These are phyloP conservation scores for Pleomassaria siparia DNA, from an alignment of 2,329 filamentous ascomycete genomes.

Conservation along the genomic window DNA sequence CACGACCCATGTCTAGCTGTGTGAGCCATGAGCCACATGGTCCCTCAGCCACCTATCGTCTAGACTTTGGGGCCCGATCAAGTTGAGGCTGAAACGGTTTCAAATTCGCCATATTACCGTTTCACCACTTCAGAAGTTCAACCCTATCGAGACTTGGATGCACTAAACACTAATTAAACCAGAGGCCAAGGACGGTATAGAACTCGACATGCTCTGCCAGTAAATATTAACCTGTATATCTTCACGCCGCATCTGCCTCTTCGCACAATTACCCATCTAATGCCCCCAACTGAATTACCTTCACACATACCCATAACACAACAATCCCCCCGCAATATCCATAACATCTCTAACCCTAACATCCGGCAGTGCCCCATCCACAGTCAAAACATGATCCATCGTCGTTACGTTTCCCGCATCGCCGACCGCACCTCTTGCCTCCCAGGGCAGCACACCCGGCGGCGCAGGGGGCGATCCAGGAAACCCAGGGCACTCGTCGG, in stretches of 20 bases:
- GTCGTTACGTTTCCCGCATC: slow-evolving; percentile 21
- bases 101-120: too few species aligned
- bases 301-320: slow-evolving; percentile 25
- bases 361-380: slow-evolving; percentile 16
- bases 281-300: too few species aligned
- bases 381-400: slow-evolving; percentile 18
- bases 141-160: background rate
- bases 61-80: background rate
- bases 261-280: too few species aligned
- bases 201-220: too few species aligned
- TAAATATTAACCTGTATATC: too few species aligned
- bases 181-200: too few species aligned
- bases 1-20: slow-evolving; percentile 1
- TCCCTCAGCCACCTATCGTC: background rate
- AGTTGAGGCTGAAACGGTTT: background rate
- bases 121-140: background rate
- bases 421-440: slow-evolving; percentile 1
- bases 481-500: slow-evolving; percentile 2
- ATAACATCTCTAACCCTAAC: slow-evolving; percentile 21
- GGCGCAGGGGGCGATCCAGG: background rate
- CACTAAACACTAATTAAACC: too few species aligned
- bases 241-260: too few species aligned
- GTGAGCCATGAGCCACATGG: slow-evolving; percentile 1
- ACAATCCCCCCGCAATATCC: slow-evolving; percentile 14
- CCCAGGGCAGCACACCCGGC: background rate